Evolutionary conservation across 805 yeast genomes (phyloP).

Genomic region (Ogataea zsoltii): DNA sequence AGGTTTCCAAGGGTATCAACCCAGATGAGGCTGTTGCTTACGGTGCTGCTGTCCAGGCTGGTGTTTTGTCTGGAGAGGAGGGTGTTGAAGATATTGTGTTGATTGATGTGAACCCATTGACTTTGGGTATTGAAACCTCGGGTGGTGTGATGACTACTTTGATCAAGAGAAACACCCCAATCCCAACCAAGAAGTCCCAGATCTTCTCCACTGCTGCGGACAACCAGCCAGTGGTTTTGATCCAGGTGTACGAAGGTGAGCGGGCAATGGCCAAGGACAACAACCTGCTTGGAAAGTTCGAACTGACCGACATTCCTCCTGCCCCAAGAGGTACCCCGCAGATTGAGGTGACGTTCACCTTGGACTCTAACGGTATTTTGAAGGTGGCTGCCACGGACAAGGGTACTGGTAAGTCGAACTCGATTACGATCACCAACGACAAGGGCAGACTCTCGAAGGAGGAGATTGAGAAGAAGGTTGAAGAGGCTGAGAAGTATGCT

Average conservation of each 20-base stretch:
- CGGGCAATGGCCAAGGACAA: constrained; percentile 93
- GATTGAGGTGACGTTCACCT: constrained; percentile 84
- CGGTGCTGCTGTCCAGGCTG: constrained; percentile 99
- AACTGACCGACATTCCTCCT: constrained; percentile 83
- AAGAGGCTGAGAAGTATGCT: constrained; percentile 93
- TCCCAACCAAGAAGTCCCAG: constrained; percentile 94
- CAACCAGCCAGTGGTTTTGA: constrained; percentile 92
- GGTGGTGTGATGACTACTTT: constrained; percentile 98
- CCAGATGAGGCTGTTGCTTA: constrained; percentile 99
- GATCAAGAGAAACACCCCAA: constrained; percentile 92
- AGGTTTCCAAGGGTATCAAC: constrained; percentile 95
- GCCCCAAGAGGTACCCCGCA: constrained; percentile 93
- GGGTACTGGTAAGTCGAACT: constrained; percentile 91
- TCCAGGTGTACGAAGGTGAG: constrained; percentile 95
- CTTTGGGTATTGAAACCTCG: constrained; percentile 94
- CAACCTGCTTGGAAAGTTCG: constrained; percentile 85
- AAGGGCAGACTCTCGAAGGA: constrained; percentile 93
- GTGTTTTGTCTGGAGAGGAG: constrained; percentile 94
- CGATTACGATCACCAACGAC: constrained; percentile 89
- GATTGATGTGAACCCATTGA: constrained; percentile 91
- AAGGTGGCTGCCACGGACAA: constrained; percentile 87
- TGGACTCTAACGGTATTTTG: constrained; percentile 85
- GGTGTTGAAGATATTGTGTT: constrained; percentile 88
- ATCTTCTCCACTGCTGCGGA: constrained; percentile 95
- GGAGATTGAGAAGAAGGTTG: constrained; percentile 96